A percentile compares a stretch with the other conserved stretches of the same genome.
phyloP scores from a whole-genome alignment of 1,139 yeast genomes.

The Protomyces gravidus region DNA sequence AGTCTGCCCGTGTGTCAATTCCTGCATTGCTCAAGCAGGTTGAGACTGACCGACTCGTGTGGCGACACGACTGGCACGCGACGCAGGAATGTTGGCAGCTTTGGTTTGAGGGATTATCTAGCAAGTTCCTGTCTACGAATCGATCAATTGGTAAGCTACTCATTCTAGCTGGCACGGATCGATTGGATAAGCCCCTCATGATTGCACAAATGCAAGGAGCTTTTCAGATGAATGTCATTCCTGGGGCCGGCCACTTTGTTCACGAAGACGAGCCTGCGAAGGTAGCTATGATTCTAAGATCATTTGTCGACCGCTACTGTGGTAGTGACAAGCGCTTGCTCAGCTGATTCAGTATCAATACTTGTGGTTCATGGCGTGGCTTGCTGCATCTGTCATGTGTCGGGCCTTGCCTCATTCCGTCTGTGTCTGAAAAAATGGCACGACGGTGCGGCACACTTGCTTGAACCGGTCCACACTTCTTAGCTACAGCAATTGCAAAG shows the following conservation, averaged over 20 bases:
- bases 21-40: slow-evolving; percentile 53
- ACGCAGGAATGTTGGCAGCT: slow-evolving; percentile 66
- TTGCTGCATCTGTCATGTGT: too few relatives aligned
- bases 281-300: slow-evolving; percentile 45
- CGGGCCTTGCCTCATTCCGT: too few relatives aligned
- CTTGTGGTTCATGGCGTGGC: too few relatives aligned
- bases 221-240: slow-evolving; percentile 80
- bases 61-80: slow-evolving; percentile 60
- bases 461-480: too few relatives aligned
- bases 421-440: too few relatives aligned
- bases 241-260: slow-evolving; percentile 79
- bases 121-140: slow-evolving; percentile 52
- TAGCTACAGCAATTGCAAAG: too few relatives aligned
- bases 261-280: slow-evolving; percentile 84
- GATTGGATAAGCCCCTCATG: slow-evolving; percentile 74
- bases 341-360: too few relatives aligned
- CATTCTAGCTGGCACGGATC: slow-evolving; percentile 84
- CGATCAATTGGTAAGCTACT: slow-evolving; percentile 59
- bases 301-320: background rate
- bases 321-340: background rate
- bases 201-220: slow-evolving; percentile 95
- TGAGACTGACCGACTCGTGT: slow-evolving; percentile 41
- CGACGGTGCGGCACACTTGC: too few relatives aligned
- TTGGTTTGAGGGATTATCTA: slow-evolving; percentile 80
- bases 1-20: slow-evolving; percentile 69